These are phyloP conservation scores for Phaeomoniella chlamydospora DNA, from an alignment of 2,329 filamentous ascomycete species.

Conservation along the genomic window DNA sequence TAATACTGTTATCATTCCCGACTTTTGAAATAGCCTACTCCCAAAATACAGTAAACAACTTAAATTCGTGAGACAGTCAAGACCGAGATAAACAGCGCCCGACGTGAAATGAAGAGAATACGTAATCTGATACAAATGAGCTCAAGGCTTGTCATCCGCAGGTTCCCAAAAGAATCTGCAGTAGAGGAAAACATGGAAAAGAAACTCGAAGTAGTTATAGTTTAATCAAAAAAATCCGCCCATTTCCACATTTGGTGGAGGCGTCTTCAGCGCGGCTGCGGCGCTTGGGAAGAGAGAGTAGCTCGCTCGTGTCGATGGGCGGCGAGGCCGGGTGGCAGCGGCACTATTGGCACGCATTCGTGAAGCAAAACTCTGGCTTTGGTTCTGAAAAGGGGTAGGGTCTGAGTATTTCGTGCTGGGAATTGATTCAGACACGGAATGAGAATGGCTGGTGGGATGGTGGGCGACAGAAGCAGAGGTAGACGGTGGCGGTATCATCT, in stretches of 20 bases:
- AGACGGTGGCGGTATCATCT: neutral
- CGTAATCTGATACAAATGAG: too few relatives aligned
- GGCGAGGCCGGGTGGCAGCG: neutral
- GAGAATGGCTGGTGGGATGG: neutral
- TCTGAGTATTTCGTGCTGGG: conserved; percentile 7
- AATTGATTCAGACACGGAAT: neutral
- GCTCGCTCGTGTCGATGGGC: conserved; percentile 14
- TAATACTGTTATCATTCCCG: too few relatives aligned
- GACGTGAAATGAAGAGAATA: too few relatives aligned
- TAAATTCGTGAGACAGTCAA: too few relatives aligned
- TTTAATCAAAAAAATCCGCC: neutral
- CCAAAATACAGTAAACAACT: neutral
- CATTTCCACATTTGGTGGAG: neutral
- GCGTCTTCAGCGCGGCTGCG: conserved; percentile 9
- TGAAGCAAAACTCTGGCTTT: neutral
- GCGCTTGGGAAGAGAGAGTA: conserved; percentile 23
- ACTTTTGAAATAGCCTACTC: too few relatives aligned
- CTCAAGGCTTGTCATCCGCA: neutral
- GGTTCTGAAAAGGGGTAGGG: conserved; percentile 6
- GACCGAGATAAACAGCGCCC: too few relatives aligned
- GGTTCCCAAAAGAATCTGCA: neutral
- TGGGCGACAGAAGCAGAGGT: neutral
- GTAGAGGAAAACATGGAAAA: neutral
- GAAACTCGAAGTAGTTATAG: neutral
- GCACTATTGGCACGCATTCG: neutral